These are phyloP conservation scores for Penicillium flavigenum DNA, from an alignment of 495 filamentous ascomycete genomes.

Conservation along the genomic window DNA sequence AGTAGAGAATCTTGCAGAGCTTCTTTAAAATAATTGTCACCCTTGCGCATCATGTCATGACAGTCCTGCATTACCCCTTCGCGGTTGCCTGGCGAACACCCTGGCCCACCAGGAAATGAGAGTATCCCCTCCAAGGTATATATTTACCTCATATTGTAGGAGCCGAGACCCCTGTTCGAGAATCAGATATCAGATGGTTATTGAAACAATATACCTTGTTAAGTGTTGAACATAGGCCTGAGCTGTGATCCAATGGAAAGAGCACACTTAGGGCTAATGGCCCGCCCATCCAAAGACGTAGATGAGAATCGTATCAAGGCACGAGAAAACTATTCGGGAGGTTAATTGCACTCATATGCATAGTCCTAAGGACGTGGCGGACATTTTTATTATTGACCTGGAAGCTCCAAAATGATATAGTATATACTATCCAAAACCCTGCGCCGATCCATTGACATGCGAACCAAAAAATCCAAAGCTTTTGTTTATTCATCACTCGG, in stretches of 20 bases:
- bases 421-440: slow-evolving; percentile 6
- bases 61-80: slow-evolving; percentile 10
- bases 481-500: slow-evolving; percentile 34
- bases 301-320: not conserved
- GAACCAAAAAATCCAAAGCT: slow-evolving; percentile 1
- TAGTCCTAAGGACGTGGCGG: slow-evolving; percentile 3
- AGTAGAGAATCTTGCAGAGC: not conserved
- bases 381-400: slow-evolving; percentile 9
- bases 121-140: not conserved
- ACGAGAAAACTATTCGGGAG: not conserved
- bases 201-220: not conserved
- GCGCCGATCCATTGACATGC: slow-evolving; percentile 12
- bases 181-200: not conserved
- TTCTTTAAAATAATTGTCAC: slow-evolving; percentile 2
- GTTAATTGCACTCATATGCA: slow-evolving; percentile 2
- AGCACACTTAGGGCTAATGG: not conserved
- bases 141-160: not conserved
- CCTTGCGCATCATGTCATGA: slow-evolving; percentile 1
- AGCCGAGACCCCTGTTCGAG: not conserved
- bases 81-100: slow-evolving; percentile 10
- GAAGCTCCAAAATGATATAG: slow-evolving; percentile 8
- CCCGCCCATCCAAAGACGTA: not conserved
- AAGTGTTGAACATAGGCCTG: too few species aligned
- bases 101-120: not conserved
- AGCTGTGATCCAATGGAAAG: not conserved